Evolutionary conservation across 2,329 filamentous ascomycete species (phyloP).

Genomic region (Botrytis porri): DNA sequence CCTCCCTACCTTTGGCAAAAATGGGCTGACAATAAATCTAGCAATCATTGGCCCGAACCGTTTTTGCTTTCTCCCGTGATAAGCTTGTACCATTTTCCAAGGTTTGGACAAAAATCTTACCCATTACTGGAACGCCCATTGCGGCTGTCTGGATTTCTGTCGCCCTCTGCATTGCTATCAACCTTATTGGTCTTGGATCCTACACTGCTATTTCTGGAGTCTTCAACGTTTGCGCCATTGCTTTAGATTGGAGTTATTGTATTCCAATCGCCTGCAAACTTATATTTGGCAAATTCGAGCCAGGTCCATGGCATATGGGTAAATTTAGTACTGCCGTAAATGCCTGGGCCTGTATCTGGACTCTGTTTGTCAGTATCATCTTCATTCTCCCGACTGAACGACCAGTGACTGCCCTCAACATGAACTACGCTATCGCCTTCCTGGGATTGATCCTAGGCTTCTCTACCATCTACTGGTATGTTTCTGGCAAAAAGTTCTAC

Average conservation of each 20-base stretch:
- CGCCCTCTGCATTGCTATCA: constrained; percentile 54
- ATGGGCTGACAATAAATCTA: constrained; percentile 39
- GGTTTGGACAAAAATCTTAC: constrained; percentile 54
- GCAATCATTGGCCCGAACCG: constrained; percentile 47
- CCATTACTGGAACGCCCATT: constrained; percentile 55
- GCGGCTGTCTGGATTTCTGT: constrained; percentile 60
- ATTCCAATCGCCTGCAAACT: constrained; percentile 56
- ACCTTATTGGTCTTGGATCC: constrained; percentile 56
- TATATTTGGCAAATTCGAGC: constrained; percentile 47
- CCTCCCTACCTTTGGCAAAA: constrained; percentile 40
- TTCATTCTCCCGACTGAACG: constrained; percentile 51
- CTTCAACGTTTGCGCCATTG: constrained; percentile 54
- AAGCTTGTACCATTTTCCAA: constrained; percentile 53
- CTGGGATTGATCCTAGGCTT: constrained; percentile 46
- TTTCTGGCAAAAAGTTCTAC: constrained; percentile 47
- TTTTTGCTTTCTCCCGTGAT: constrained; percentile 61
- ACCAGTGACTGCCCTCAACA: constrained; percentile 46
- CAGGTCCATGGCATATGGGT: constrained; percentile 52
- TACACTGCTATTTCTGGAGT: constrained; percentile 52
- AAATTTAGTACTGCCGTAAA: constrained; percentile 44
- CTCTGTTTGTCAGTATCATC: constrained; percentile 51
- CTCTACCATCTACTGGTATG: constrained; percentile 46
- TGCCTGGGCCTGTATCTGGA: constrained; percentile 50
- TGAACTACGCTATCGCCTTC: constrained; percentile 56
- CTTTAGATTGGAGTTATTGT: constrained; percentile 54